These are phyloP conservation scores for Monosporozyma servazzii DNA, from an alignment of 805 yeast genomes.

Conservation along the genomic window DNA sequence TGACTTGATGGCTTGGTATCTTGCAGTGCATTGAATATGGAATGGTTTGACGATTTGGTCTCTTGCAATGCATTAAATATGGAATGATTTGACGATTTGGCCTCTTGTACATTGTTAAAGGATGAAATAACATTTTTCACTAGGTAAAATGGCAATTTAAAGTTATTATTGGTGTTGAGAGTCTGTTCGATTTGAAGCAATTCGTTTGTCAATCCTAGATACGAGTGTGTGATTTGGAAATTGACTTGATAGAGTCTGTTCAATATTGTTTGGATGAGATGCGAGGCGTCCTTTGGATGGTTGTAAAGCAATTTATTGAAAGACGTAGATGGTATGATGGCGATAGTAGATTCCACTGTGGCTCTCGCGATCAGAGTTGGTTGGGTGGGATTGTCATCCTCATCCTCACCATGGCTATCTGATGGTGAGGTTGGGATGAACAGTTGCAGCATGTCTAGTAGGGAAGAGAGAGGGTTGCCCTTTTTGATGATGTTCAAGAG, in stretches of 20 bases:
- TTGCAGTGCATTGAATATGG: not conserved
- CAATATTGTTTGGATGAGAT: slow-evolving; percentile 85
- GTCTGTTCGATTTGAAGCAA: slow-evolving; percentile 66
- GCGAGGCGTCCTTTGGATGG: slow-evolving; percentile 85
- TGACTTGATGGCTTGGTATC: not conserved
- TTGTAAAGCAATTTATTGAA: slow-evolving; percentile 61
- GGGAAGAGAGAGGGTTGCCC: slow-evolving; percentile 78
- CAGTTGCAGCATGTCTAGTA: slow-evolving; percentile 68
- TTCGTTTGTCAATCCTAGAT: slow-evolving; percentile 76
- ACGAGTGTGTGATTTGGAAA: slow-evolving; percentile 79
- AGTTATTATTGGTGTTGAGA: slow-evolving; percentile 38
- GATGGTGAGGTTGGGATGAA: slow-evolving; percentile 36
- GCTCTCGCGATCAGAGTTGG: slow-evolving; percentile 65
- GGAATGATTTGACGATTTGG: not conserved
- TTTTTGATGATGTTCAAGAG: slow-evolving; percentile 69
- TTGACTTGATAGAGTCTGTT: slow-evolving; percentile 85
- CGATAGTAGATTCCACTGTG: slow-evolving; percentile 66
- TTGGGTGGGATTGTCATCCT: too few species aligned
- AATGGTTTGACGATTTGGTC: too few species aligned
- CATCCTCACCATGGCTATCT: not conserved
- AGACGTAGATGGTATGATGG: slow-evolving; percentile 82
- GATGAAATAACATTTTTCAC: slow-evolving; percentile 46
- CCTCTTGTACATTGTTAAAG: slow-evolving; percentile 21
- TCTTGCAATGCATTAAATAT: not conserved
- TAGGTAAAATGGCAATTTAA: slow-evolving; percentile 55